Conservation (phyloP, 495 filamentous ascomycete genomes). For the Aspergillus carlsbadensis region DNA sequence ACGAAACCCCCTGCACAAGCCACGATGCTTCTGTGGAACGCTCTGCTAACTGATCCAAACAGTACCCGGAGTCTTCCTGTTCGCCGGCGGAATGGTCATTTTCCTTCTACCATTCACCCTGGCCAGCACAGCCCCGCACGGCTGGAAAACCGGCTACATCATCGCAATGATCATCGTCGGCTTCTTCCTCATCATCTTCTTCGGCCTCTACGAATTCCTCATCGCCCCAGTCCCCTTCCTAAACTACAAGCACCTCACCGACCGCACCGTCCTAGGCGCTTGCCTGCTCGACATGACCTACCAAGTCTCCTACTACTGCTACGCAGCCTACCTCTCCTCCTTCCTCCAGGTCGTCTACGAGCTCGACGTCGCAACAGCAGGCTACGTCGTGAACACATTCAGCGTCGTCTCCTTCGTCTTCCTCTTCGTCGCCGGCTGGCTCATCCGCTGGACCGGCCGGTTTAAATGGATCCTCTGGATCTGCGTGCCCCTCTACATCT, state of each 20-base stretch:
- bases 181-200: slow-evolving; percentile 49
- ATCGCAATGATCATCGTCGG: slow-evolving; percentile 59
- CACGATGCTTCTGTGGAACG: background rate
- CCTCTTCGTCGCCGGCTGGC: slow-evolving; percentile 44
- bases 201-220: slow-evolving; percentile 55
- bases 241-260: slow-evolving; percentile 52
- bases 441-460: slow-evolving; percentile 53
- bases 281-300: slow-evolving; percentile 54
- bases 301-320: slow-evolving; percentile 54
- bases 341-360: slow-evolving; percentile 72
- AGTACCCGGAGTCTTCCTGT: slow-evolving; percentile 55
- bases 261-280: slow-evolving; percentile 64
- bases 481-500: slow-evolving; percentile 57
- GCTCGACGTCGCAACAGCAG: slow-evolving; percentile 50
- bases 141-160: slow-evolving; percentile 49
- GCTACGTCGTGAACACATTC: slow-evolving; percentile 52
- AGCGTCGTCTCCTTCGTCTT: slow-evolving; percentile 45
- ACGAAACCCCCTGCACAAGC: too few species aligned
- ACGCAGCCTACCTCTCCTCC: slow-evolving; percentile 61
- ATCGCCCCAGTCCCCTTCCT: slow-evolving; percentile 56
- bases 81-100: slow-evolving; percentile 54
- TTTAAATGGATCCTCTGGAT: slow-evolving; percentile 54
- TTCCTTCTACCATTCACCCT: slow-evolving; percentile 61
- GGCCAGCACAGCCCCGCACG: slow-evolving; percentile 38
- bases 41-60: background rate